Conservation (phyloP, 2,329 filamentous ascomycete genomes). For the Hypomyces rosellus region DNA sequence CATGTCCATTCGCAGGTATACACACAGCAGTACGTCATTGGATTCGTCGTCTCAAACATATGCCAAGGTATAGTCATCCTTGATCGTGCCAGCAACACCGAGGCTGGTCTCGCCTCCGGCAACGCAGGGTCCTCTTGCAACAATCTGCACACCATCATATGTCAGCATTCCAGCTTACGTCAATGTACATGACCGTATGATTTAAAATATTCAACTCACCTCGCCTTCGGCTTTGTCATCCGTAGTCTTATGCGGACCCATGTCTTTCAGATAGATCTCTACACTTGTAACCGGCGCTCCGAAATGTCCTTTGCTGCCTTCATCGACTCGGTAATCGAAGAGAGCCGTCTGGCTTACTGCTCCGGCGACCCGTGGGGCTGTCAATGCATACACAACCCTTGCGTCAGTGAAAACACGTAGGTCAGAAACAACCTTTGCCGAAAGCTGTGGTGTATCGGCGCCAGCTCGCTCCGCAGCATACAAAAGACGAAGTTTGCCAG, state of each 20-base stretch:
- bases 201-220: conserved; percentile 37
- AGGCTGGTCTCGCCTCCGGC: conserved; percentile 59
- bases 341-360: conserved; percentile 81
- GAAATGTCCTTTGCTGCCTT: conserved; percentile 54
- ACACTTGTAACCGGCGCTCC: conserved; percentile 74
- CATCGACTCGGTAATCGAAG: conserved; percentile 71
- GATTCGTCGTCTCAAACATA: conserved; percentile 31
- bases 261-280: conserved; percentile 69
- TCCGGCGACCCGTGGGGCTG: conserved; percentile 76
- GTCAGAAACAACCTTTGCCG: conserved; percentile 66
- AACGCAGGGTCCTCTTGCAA: conserved; percentile 68
- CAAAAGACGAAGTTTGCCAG: conserved; percentile 73
- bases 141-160: conserved; percentile 44
- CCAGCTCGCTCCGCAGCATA: conserved; percentile 71
- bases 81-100: conserved; percentile 58
- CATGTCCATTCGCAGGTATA: background rate
- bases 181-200: background rate
- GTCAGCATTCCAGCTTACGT: background rate
- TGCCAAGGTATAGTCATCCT: conserved; percentile 67
- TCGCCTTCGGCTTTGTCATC: conserved; percentile 58
- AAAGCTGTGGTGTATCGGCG: conserved; percentile 56
- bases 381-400: conserved; percentile 78
- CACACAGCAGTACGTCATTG: too few species aligned
- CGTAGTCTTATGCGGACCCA: conserved; percentile 52
- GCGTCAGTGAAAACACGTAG: conserved; percentile 75